Conservation (phyloP, 257 asterid species). For the Ophiorrhiza pumila region DNA sequence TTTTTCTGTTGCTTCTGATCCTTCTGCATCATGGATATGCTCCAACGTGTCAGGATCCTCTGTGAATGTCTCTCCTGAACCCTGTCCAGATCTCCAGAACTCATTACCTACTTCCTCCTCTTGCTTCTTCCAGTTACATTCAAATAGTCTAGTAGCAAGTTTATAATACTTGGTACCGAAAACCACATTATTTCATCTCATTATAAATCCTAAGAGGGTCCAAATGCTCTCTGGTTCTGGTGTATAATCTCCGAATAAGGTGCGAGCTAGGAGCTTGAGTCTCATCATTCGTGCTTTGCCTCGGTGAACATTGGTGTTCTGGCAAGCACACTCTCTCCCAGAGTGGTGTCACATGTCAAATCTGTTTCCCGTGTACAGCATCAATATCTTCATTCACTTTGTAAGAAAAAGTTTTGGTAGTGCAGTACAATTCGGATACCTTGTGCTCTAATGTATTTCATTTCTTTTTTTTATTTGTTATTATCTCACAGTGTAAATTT, state of each 20-base stretch:
- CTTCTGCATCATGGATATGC: constrained; percentile 44
- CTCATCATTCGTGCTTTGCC: constrained; percentile 19
- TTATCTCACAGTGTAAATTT: constrained; percentile 58
- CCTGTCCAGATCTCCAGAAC: constrained; percentile 45
- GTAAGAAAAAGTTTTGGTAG: constrained; percentile 98
- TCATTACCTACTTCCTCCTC: constrained; percentile 20
- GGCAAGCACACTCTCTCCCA: constrained; percentile 28
- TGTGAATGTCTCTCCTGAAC: constrained; percentile 42
- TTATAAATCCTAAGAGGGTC: constrained; percentile 34
- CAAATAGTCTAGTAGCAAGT: constrained; percentile 38
- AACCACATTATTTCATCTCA: constrained; percentile 36
- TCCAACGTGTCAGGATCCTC: constrained; percentile 41
- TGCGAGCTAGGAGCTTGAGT: constrained; percentile 27
- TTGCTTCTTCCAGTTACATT: constrained; percentile 30
- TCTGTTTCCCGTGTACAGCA: constrained; percentile 65
- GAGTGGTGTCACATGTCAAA: constrained; percentile 27
- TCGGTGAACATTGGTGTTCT: constrained; percentile 13
- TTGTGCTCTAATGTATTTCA: constrained; percentile 32
- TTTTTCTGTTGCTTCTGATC: constrained; percentile 31
- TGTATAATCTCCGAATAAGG: constrained; percentile 38
- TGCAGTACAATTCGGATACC: constrained; percentile 41
- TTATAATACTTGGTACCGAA: constrained; percentile 28
- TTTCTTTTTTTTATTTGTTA: constrained; percentile 28
- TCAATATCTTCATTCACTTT: constrained; percentile 58
- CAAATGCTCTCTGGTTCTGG: constrained; percentile 26